Evolutionary conservation across 1,284 basidiomycete species (phyloP).

Genomic region (Inonotus obliquus): DNA sequence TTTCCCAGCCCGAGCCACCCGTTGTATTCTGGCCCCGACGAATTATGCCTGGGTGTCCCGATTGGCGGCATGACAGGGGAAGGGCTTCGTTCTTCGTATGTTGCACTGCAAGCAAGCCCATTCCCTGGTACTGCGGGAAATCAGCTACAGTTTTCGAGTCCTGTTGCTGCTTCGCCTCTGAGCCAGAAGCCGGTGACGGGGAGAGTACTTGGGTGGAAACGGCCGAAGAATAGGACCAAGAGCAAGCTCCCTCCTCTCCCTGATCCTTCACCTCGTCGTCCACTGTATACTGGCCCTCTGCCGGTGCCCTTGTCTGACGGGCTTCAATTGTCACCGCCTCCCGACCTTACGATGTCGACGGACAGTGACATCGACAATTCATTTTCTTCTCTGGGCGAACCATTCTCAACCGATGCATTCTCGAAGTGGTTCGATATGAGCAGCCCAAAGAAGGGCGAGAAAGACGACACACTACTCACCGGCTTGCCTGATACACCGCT

Average conservation of each 20-base stretch:
- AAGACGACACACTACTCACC: not conserved
- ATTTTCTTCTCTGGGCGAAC: conserved; percentile 8
- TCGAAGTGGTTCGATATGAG: conserved; percentile 13
- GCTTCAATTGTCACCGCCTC: not conserved
- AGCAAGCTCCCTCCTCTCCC: conserved; percentile 11
- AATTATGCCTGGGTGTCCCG: conserved; percentile 14
- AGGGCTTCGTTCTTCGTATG: conserved; percentile 11
- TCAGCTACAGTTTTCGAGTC: conserved; percentile 13
- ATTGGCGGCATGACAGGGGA: conserved; percentile 17
- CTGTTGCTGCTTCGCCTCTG: conserved; percentile 14
- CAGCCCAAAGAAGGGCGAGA: conserved; percentile 5
- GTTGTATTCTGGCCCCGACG: conserved; percentile 15
- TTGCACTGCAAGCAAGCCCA: conserved; percentile 16
- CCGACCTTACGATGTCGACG: conserved; percentile 5
- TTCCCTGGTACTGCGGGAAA: not conserved
- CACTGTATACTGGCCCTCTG: conserved; percentile 12
- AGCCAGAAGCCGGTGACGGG: conserved; percentile 14
- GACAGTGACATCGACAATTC: conserved; percentile 10
- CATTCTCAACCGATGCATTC: conserved; percentile 10
- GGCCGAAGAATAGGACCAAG: not conserved
- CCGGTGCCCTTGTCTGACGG: conserved; percentile 7
- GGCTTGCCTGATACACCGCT: conserved; percentile 16
- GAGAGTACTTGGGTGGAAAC: conserved; percentile 17
- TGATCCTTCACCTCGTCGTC: conserved; percentile 10
- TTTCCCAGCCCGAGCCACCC: conserved; percentile 19